Conservation (phyloP, 1,139 yeast species). For the Diutina rugosa region DNA sequence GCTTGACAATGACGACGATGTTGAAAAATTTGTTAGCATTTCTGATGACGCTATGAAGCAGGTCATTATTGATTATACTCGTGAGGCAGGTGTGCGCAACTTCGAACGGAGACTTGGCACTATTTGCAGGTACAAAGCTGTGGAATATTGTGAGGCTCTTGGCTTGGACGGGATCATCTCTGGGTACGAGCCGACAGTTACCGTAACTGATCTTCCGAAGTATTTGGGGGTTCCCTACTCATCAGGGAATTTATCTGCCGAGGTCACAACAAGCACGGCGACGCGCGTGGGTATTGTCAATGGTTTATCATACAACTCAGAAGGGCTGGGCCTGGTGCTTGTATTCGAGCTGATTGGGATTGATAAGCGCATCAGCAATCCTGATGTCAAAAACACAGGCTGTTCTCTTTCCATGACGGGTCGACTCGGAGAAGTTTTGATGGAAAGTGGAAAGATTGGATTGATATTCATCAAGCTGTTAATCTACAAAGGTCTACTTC, state of each 20-base stretch:
- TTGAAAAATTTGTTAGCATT: conserved; percentile 13
- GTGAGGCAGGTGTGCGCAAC: conserved; percentile 83
- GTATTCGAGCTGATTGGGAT: conserved; percentile 71
- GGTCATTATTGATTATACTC: conserved; percentile 58
- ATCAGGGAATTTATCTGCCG: conserved; percentile 16
- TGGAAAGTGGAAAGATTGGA: conserved; percentile 77
- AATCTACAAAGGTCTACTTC: conserved; percentile 21
- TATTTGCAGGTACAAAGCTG: conserved; percentile 71
- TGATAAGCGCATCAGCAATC: conserved; percentile 5
- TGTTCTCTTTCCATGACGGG: conserved; percentile 45
- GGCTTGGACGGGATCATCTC: conserved; percentile 6
- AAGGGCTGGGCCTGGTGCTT: conserved; percentile 77
- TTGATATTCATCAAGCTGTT: conserved; percentile 61
- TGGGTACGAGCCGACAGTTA: conserved; percentile 26
- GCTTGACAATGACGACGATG: conserved; percentile 13
- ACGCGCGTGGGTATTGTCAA: conserved; percentile 57
- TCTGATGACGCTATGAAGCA: conserved; percentile 41
- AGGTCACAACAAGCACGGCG: conserved; percentile 5
- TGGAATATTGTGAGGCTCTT: conserved; percentile 45
- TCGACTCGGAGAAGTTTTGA: conserved; percentile 67
- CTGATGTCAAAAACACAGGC: neutral
- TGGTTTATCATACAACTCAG: conserved; percentile 79
- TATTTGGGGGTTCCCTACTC: conserved; percentile 41
- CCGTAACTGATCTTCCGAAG: conserved; percentile 30
- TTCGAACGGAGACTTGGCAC: conserved; percentile 63